Conservation (phyloP, 768 basidiomycete species). For the Tulasnella sp. region DNA sequence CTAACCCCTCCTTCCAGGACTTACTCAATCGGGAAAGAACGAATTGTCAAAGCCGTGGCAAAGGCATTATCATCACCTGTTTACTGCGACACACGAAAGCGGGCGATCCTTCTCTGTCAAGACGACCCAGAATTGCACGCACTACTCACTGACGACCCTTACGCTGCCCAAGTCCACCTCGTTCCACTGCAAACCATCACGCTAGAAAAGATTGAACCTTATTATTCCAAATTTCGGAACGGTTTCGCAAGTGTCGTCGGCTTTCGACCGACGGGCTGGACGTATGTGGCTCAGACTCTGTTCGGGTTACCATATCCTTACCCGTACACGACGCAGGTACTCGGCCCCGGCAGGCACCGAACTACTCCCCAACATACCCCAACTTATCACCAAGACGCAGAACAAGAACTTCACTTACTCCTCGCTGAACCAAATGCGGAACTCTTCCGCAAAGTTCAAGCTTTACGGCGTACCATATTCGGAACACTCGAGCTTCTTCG, state of each 20-base stretch:
- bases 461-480: constrained; percentile 74
- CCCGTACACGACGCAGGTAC: constrained; percentile 34
- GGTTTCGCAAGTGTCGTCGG: constrained; percentile 62
- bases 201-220: constrained; percentile 62
- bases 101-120: constrained; percentile 70
- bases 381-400: constrained; percentile 56
- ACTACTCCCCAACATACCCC: constrained; percentile 47
- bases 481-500: constrained; percentile 92
- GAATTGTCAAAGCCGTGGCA: constrained; percentile 92
- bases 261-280: constrained; percentile 94
- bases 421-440: constrained; percentile 54
- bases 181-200: constrained; percentile 65
- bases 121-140: constrained; percentile 69
- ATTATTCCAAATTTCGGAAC: constrained; percentile 61
- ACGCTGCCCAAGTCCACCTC: constrained; percentile 70
- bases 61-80: constrained; percentile 67
- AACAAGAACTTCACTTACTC: constrained; percentile 54
- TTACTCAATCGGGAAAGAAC: constrained; percentile 95
- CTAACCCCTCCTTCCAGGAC: constrained; percentile 40
- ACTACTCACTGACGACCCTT: constrained; percentile 64
- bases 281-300: constrained; percentile 41
- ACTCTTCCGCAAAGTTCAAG: constrained; percentile 55
- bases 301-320: neutral
- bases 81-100: constrained; percentile 79
- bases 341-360: constrained; percentile 52